Percentiles rank a stretch among this genome's conserved stretches.
Conservation (phyloP, 768 basidiomycete genomes). For the Lactarius akahatsu region DNA sequence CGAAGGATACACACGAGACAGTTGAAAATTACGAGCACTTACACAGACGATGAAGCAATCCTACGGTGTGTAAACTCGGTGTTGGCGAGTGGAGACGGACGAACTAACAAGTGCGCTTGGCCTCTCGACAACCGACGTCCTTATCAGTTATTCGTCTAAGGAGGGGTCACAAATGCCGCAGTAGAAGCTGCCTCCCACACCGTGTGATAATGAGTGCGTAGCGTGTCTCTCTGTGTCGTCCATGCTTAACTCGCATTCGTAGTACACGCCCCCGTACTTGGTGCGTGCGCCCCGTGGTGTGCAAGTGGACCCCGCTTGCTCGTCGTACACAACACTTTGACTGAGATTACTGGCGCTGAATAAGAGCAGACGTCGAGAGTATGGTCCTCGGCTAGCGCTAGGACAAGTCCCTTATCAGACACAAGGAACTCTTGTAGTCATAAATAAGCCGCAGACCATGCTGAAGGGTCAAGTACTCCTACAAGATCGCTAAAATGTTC, state of each 20-base stretch:
- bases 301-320: neutral
- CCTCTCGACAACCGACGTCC: neutral
- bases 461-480: neutral
- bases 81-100: neutral
- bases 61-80: neutral
- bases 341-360: neutral
- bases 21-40: neutral
- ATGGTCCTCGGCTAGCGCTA: neutral
- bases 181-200: slow-evolving; percentile 14
- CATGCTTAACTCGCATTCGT: neutral
- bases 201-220: neutral
- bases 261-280: slow-evolving; percentile 9
- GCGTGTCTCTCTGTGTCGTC: slow-evolving; percentile 17
- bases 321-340: neutral
- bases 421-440: neutral
- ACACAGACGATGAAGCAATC: neutral
- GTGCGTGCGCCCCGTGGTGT: slow-evolving; percentile 17
- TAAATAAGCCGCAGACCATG: neutral
- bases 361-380: neutral
- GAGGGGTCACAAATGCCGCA: slow-evolving; percentile 19
- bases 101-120: neutral
- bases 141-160: neutral
- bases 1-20: neutral
- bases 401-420: neutral
- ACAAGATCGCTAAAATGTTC: neutral